Base-by-base conservation (phyloP, 2,329 filamentous ascomycete genomes). In the Aspergillus pseudoglaucus region DNA sequence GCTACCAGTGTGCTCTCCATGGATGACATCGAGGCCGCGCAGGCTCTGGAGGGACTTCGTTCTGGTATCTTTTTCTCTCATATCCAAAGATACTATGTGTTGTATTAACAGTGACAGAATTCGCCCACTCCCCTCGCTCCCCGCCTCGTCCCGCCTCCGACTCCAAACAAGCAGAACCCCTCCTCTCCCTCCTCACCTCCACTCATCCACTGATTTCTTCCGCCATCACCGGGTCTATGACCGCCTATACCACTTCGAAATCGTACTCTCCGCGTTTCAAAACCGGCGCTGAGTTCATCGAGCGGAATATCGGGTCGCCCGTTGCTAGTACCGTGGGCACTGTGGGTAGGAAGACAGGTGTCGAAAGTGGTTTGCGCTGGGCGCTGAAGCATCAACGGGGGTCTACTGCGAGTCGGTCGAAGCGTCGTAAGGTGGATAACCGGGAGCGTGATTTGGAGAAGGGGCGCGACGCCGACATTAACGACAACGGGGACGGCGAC, bases 211-310 rank as follows among this genome's bases (percentile, higher is more conserved):
- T 94, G 52, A 79, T 96, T 14, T 89, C 88, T 8, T 88, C 83
- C 23, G 89, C 90, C 0, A 90, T 95, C 58, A 88, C 88, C 56
- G 84, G 85, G 45, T 91, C 90, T 0, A 80, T 91, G 6, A 89
- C 87, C 1, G 88, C 88, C 1, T 97, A 97, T 65, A 85, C 86
- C 23, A 84, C 80, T 2, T 90, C 88, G 9, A 96, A 97, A 69
- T 88, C 90, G 57, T 94, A 91, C 60, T 94, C 89, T 1, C 90
- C 91, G 0, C 81, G 87, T 2, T 88, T 96, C 63, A 90, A 88
- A 66, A 87, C 87, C n/a, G 82, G 90, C 51, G 91, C 88, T 43
- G 89, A 95, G 65, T 89, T 94, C 59, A 84, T 96, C 17, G 91
- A 97, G 67, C 85, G 88, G 42, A 91, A 88, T 57, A 82, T 95